These are phyloP conservation scores for Neurospora sp. DNA, from an alignment of 2,329 filamentous ascomycete genomes.

Conservation along the genomic window DNA sequence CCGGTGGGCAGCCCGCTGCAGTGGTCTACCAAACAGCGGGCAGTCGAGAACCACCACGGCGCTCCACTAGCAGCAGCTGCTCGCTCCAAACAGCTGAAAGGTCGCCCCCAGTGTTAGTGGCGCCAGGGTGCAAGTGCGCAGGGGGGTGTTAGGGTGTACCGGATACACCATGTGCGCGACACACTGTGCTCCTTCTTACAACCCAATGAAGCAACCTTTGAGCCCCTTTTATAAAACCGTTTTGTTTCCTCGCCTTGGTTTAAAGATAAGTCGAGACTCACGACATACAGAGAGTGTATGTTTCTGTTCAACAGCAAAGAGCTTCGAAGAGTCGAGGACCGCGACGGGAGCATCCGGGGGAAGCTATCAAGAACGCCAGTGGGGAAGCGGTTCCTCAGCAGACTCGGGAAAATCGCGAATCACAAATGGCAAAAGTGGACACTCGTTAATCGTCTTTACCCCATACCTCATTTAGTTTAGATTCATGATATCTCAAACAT, in stretches of 20 bases:
- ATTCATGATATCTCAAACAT: not conserved
- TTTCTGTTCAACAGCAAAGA: not conserved
- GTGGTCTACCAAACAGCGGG: not conserved
- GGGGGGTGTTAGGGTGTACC: not conserved
- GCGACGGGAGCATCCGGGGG: not conserved
- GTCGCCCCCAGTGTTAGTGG: not conserved
- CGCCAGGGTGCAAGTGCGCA: not conserved
- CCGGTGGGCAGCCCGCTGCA: not conserved
- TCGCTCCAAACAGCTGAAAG: not conserved
- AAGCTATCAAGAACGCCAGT: not conserved
- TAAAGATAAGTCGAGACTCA: not conserved
- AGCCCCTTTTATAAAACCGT: not conserved
- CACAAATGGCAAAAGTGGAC: not conserved
- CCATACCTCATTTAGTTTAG: not conserved
- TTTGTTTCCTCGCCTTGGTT: not conserved
- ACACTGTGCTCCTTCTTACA: not conserved
- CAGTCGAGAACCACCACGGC: not conserved
- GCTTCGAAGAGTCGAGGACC: not conserved
- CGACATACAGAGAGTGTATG: not conserved
- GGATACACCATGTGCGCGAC: not conserved
- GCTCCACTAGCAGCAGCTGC: not conserved
- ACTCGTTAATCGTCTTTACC: not conserved
- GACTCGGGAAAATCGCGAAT: not conserved
- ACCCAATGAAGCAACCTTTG: not conserved
- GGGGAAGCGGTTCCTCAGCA: not conserved